A percentile compares a stretch with the other conserved stretches of the same genome.
These are phyloP conservation scores for Thalassiosira hispida DNA, from an alignment of 352 stramenopile species.

Conservation along the genomic window DNA sequence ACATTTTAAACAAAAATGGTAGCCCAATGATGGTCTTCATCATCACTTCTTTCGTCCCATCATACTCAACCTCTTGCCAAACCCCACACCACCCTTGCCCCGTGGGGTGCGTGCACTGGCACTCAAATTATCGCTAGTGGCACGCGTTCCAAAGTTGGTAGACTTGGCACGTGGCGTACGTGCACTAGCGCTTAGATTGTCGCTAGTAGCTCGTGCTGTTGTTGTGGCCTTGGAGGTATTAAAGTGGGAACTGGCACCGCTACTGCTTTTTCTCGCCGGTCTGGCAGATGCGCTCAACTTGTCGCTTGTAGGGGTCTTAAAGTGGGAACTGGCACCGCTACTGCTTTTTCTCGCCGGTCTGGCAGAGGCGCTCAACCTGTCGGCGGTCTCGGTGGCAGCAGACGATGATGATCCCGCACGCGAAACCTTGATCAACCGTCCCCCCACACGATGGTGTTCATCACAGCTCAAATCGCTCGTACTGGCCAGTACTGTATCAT, in stretches of 20 bases:
- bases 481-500: not conserved
- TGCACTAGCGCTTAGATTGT: not conserved
- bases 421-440: constrained; percentile 11
- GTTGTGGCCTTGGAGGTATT: not conserved
- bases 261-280: not conserved
- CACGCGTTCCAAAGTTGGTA: not conserved
- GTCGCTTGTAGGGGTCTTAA: not conserved
- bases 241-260: constrained; percentile 9
- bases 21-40: not conserved
- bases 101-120: not conserved
- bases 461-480: constrained; percentile 5
- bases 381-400: not conserved
- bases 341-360: not conserved
- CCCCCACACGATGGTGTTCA: constrained; percentile 15
- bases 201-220: not conserved
- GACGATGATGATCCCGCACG: not conserved
- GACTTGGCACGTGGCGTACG: not conserved
- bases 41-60: constrained; percentile 16
- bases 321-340: constrained; percentile 1
- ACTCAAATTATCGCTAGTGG: not conserved
- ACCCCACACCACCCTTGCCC: not conserved
- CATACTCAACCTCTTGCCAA: constrained; percentile 17
- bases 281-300: not conserved
- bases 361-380: not conserved
- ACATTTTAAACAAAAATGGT: not conserved